phyloP scores from a whole-genome alignment of 805 yeast species.

The Lachancea cidri region DNA sequence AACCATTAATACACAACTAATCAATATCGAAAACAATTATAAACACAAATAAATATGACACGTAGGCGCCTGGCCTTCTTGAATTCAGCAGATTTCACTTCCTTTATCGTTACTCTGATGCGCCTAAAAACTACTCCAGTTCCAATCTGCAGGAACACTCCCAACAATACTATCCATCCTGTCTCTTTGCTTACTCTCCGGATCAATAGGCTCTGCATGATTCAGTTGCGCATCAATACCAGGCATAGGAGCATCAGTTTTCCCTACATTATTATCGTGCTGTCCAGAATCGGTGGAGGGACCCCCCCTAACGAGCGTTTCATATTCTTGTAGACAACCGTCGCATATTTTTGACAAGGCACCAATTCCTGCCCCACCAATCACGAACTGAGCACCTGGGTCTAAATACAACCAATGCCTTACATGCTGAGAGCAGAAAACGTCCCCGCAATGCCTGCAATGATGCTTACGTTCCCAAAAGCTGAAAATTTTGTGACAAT shows the following conservation, averaged over 20 bases:
- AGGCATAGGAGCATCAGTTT: conserved; percentile 1
- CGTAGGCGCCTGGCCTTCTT: not conserved
- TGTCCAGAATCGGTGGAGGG: conserved; percentile 3
- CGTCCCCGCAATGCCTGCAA: conserved; percentile 80
- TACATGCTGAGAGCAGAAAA: conserved; percentile 68
- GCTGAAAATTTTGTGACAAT: conserved; percentile 66
- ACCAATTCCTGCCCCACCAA: conserved; percentile 59
- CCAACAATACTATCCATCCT: conserved; percentile 35
- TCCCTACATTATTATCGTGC: conserved; percentile 1
- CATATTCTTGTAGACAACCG: conserved; percentile 57
- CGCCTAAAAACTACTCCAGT: conserved; percentile 63
- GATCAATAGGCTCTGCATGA: conserved; percentile 4
- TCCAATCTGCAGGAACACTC: conserved; percentile 70
- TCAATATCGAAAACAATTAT: not conserved
- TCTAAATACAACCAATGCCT: conserved; percentile 51
- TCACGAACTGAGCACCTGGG: conserved; percentile 56
- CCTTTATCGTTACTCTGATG: not conserved
- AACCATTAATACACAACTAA: not conserved
- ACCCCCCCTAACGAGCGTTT: conserved; percentile 37
- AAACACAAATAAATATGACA: not conserved
- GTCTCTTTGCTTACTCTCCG: conserved; percentile 32
- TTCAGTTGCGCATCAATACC: not conserved
- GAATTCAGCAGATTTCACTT: not conserved
- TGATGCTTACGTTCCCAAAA: conserved; percentile 78
- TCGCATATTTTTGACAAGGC: conserved; percentile 63